phyloP scores from a whole-genome alignment of 2,329 filamentous ascomycete species.

The Botrytis tulipae region DNA sequence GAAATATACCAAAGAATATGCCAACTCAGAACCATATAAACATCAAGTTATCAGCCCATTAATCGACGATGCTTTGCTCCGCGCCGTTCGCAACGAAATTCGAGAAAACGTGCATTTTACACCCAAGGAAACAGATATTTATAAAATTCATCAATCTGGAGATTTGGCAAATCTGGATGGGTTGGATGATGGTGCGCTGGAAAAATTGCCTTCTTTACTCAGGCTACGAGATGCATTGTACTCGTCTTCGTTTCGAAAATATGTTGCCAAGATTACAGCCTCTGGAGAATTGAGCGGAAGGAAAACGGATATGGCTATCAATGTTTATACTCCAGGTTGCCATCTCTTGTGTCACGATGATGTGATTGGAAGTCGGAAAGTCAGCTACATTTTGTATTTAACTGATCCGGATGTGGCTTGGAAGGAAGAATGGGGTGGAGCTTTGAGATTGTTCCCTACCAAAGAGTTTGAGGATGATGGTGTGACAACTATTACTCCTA shows the following conservation, averaged over 20 bases:
- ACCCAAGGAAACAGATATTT: constrained; percentile 98
- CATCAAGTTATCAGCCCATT: constrained; percentile 85
- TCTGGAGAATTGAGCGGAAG: constrained; percentile 83
- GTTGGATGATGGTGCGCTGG: constrained; percentile 79
- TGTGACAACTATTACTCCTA: constrained; percentile 74
- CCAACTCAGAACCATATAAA: constrained; percentile 72
- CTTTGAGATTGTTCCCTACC: constrained; percentile 80
- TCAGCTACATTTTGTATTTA: constrained; percentile 96
- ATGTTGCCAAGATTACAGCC: constrained; percentile 80
- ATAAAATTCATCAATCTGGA: constrained; percentile 98
- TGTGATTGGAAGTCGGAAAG: constrained; percentile 91
- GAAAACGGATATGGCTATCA: constrained; percentile 99
- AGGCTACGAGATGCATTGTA: constrained; percentile 92
- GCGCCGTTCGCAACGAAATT: constrained; percentile 84
- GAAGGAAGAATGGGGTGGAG: constrained; percentile 90
- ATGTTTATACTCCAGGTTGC: constrained; percentile 94
- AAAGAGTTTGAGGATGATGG: constrained; percentile 64
- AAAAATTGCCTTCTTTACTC: constrained; percentile 85
- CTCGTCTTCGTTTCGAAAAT: constrained; percentile 83
- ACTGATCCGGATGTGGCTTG: constrained; percentile 89
- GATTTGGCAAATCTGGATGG: constrained; percentile 96
- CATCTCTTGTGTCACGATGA: constrained; percentile 97
- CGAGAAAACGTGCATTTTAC: constrained; percentile 90
- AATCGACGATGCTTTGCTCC: constrained; percentile 78
- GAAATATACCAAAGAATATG: constrained; percentile 61